A percentile compares a stretch with the other conserved stretches of the same genome.
phyloP scores from a whole-genome alignment of 176 grass and related monocot species.

The Chloris gayana region DNA sequence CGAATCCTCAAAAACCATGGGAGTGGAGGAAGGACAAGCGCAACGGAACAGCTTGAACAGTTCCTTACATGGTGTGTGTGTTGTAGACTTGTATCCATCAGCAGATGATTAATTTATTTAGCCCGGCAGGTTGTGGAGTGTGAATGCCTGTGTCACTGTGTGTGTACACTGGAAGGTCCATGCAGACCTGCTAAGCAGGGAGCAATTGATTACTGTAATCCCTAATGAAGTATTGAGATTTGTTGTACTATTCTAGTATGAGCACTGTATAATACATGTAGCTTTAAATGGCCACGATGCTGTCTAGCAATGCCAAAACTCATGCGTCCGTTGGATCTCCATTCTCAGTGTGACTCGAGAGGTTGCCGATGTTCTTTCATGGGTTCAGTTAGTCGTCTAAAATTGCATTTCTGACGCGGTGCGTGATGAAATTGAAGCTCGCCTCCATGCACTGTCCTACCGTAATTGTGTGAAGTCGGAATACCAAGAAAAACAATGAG shows the following conservation, averaged over 20 bases:
- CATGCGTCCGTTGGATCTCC: too few species aligned
- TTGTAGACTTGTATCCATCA: neutral
- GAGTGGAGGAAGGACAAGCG: constrained; percentile 83
- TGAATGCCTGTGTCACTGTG: neutral
- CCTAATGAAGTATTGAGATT: neutral
- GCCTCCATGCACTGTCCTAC: too few species aligned
- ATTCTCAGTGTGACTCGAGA: too few species aligned
- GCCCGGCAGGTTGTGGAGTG: neutral
- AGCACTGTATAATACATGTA: too few species aligned
- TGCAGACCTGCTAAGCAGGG: neutral
- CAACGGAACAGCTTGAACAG: constrained; percentile 50
- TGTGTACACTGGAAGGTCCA: neutral
- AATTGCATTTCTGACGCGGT: too few species aligned
- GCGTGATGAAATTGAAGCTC: too few species aligned
- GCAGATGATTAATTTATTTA: neutral
- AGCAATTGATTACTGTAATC: neutral
- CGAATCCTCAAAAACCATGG: constrained; percentile 90
- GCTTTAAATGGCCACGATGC: too few species aligned
- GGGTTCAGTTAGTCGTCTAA: too few species aligned
- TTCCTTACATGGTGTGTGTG: neutral
- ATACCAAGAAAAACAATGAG: too few species aligned
- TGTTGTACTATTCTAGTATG: neutral
- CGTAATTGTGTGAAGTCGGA: too few species aligned
- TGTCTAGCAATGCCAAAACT: too few species aligned
- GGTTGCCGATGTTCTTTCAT: too few species aligned